Evolutionary conservation across 352 stramenopile species (phyloP).

Genomic region (Pseudoperonospora humuli): DNA sequence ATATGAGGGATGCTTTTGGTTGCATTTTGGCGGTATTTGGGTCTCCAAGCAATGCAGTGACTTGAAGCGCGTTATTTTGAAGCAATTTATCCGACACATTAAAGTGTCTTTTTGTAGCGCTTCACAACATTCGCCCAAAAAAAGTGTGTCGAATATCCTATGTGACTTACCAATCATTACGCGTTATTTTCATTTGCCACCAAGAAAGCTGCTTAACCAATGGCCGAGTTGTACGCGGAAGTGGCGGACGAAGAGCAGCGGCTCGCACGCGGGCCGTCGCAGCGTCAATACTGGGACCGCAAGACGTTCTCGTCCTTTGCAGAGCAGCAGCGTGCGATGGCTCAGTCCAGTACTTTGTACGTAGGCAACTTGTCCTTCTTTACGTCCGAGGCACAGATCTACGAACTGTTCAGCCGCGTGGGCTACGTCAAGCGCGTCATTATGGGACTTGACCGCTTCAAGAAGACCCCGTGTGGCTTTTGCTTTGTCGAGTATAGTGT

Average conservation of each 20-base stretch:
- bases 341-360: conserved; percentile 90
- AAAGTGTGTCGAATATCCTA: too few relatives aligned
- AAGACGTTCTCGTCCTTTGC: conserved; percentile 90
- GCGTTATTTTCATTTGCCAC: too few relatives aligned
- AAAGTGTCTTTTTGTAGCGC: too few relatives aligned
- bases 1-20: too few relatives aligned
- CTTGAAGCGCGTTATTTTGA: too few relatives aligned
- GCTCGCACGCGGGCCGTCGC: conserved; percentile 41
- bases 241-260: conserved; percentile 62
- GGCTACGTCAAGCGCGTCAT: conserved; percentile 90
- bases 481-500: conserved; percentile 93
- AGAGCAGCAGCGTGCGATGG: conserved; percentile 90
- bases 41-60: too few relatives aligned
- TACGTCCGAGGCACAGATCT: conserved; percentile 92
- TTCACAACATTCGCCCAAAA: too few relatives aligned
- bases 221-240: conserved; percentile 59
- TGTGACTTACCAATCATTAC: too few relatives aligned
- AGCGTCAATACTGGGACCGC: conserved; percentile 92
- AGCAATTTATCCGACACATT: too few relatives aligned
- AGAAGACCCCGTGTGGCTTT: conserved; percentile 96
- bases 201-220: too few relatives aligned
- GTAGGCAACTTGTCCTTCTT: conserved; percentile 97
- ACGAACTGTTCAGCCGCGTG: conserved; percentile 90
- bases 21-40: too few relatives aligned
- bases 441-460: conserved; percentile 94